Evolutionary conservation across 768 basidiomycete species (phyloP).

Genomic region (Mycena capillaripes): DNA sequence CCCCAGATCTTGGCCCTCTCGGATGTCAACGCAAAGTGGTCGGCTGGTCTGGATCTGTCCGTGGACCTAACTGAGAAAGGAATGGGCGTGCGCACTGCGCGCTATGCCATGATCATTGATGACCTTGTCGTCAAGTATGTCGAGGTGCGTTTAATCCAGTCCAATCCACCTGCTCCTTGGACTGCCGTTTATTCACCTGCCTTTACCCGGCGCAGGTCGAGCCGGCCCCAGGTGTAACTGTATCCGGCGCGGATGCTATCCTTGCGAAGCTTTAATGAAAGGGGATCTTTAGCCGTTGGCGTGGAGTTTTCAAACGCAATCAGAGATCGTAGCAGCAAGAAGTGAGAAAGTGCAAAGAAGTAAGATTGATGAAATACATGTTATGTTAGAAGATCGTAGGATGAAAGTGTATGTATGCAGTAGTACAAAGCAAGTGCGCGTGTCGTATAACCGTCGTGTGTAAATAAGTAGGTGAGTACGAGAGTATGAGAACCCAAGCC

Average conservation of each 20-base stretch:
- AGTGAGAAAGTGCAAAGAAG: background rate
- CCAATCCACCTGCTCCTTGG: too few relatives aligned
- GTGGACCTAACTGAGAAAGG: slow-evolving; percentile 64
- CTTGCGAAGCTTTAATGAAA: slow-evolving; percentile 52
- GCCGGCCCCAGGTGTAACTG: slow-evolving; percentile 62
- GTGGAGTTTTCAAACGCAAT: slow-evolving; percentile 18
- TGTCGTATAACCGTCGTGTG: background rate
- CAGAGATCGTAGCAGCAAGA: slow-evolving; percentile 29
- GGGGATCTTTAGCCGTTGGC: background rate
- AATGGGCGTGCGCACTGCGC: slow-evolving; percentile 70
- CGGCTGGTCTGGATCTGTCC: slow-evolving; percentile 66
- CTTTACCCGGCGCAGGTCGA: slow-evolving; percentile 55
- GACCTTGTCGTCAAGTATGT: slow-evolving; percentile 79
- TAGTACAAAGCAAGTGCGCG: slow-evolving; percentile 8
- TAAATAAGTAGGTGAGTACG: background rate
- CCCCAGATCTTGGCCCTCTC: slow-evolving; percentile 71
- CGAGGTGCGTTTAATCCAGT: slow-evolving; percentile 55
- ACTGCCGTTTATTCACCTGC: background rate
- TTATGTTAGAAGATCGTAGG: background rate
- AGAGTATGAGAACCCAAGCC: background rate
- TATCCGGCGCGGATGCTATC: slow-evolving; percentile 71
- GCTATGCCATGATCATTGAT: slow-evolving; percentile 78
- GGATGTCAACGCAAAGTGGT: slow-evolving; percentile 71
- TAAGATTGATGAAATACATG: slow-evolving; percentile 11
- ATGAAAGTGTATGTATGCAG: background rate